Conservation (phyloP, 1,139 yeast genomes). For the Saccharomyces hybrid region DNA sequence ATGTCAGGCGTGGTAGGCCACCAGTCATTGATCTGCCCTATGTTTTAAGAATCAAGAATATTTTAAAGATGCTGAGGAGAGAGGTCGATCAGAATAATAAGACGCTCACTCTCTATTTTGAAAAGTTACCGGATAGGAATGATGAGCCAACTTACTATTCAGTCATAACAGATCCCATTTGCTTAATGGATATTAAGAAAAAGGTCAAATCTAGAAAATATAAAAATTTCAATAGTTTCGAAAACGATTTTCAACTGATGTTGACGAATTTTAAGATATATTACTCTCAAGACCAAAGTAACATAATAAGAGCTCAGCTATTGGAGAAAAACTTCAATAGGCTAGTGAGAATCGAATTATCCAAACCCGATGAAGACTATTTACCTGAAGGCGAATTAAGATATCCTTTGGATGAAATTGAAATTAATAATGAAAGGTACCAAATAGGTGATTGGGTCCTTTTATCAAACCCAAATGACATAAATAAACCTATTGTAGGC, state of each 20-base stretch:
- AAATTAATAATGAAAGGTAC: slow-evolving; percentile 63
- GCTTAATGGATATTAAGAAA: slow-evolving; percentile 72
- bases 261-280: slow-evolving; percentile 66
- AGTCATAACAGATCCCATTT: slow-evolving; percentile 62
- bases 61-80: slow-evolving; percentile 73
- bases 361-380: slow-evolving; percentile 73
- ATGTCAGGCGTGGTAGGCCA: slow-evolving; percentile 71
- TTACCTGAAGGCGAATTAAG: slow-evolving; percentile 64
- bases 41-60: slow-evolving; percentile 83
- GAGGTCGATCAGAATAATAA: slow-evolving; percentile 52
- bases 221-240: slow-evolving; percentile 63
- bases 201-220: slow-evolving; percentile 84
- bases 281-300: slow-evolving; percentile 49
- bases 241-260: slow-evolving; percentile 69
- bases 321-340: slow-evolving; percentile 57
- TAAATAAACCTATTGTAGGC: slow-evolving; percentile 82
- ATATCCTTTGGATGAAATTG: slow-evolving; percentile 69
- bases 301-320: slow-evolving; percentile 49
- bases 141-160: slow-evolving; percentile 60
- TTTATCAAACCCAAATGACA: slow-evolving; percentile 77
- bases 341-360: slow-evolving; percentile 62
- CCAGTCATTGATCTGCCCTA: slow-evolving; percentile 93
- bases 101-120: slow-evolving; percentile 56
- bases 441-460: slow-evolving; percentile 95
- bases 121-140: slow-evolving; percentile 70